These are phyloP conservation scores for Myriangium duriaei DNA, from an alignment of 2,329 filamentous ascomycete species.

Conservation along the genomic window DNA sequence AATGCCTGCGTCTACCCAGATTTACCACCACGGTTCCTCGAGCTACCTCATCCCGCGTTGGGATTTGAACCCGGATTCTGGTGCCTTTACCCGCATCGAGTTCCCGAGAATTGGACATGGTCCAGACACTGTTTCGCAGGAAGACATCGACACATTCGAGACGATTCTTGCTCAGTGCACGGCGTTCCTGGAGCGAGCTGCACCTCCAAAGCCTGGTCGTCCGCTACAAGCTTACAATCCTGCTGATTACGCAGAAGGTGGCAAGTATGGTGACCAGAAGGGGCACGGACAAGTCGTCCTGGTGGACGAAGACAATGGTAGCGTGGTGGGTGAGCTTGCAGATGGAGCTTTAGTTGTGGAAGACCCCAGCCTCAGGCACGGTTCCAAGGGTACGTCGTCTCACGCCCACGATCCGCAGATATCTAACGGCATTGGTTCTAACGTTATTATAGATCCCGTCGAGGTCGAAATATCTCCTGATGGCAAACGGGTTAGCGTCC, in stretches of 20 bases:
- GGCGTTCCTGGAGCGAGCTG: conserved; percentile 76
- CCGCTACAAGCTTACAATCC: conserved; percentile 57
- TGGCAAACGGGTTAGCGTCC: conserved; percentile 55
- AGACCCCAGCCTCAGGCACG: conserved; percentile 59
- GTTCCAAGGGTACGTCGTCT: conserved; percentile 67
- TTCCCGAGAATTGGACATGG: conserved; percentile 66
- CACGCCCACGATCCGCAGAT: neutral
- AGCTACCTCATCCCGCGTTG: conserved; percentile 93
- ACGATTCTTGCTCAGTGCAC: conserved; percentile 97
- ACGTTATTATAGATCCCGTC: conserved; percentile 51
- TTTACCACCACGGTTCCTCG: conserved; percentile 86
- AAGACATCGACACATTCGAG: conserved; percentile 92
- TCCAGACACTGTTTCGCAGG: conserved; percentile 51
- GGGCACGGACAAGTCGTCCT: conserved; percentile 68
- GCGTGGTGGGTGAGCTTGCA: conserved; percentile 81
- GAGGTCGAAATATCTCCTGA: conserved; percentile 63
- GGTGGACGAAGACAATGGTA: conserved; percentile 90
- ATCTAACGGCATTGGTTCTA: conserved; percentile 11
- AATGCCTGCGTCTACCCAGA: conserved; percentile 87
- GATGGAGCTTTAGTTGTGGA: conserved; percentile 73
- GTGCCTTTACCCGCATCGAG: conserved; percentile 85
- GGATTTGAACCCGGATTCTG: conserved; percentile 79
- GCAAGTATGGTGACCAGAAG: conserved; percentile 40
- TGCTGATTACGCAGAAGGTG: conserved; percentile 61
- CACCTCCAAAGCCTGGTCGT: conserved; percentile 38